Conservation (phyloP, 1,139 yeast genomes). For the Kodamaea arcana region DNA sequence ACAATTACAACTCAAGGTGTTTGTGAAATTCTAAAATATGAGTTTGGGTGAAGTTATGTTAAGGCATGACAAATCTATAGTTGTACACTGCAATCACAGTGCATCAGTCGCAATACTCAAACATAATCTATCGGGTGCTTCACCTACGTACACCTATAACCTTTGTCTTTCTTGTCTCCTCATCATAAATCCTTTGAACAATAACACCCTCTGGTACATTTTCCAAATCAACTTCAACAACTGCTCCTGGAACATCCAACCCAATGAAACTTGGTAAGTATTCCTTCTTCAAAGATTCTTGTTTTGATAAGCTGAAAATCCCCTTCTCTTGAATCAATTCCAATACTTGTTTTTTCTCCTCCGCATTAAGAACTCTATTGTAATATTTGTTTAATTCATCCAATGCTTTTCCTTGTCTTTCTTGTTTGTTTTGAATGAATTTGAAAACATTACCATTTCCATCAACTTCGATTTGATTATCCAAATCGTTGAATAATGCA, state of each 20-base stretch:
- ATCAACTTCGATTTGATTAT: slow-evolving; percentile 27
- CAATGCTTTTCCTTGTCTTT: slow-evolving; percentile 18
- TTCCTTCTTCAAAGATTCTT: slow-evolving; percentile 17
- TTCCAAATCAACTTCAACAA: slow-evolving; percentile 23
- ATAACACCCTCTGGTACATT: slow-evolving; percentile 33
- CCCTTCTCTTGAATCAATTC: slow-evolving; percentile 34
- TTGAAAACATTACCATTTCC: slow-evolving; percentile 23
- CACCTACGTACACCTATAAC: too few relatives aligned
- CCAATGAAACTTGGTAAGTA: slow-evolving; percentile 37
- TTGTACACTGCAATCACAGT: too few relatives aligned
- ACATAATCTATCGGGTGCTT: too few relatives aligned
- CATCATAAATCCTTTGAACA: slow-evolving; percentile 33
- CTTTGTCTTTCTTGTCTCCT: slow-evolving; percentile 21
- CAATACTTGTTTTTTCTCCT: slow-evolving; percentile 23
- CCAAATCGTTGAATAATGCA: slow-evolving; percentile 15
- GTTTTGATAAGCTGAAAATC: slow-evolving; percentile 25
- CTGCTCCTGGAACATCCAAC: slow-evolving; percentile 31
- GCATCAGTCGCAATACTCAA: too few relatives aligned
- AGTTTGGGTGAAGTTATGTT: too few relatives aligned
- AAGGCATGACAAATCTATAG: too few relatives aligned
- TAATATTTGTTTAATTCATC: slow-evolving; percentile 19
- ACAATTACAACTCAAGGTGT: too few relatives aligned
- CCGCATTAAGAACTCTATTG: slow-evolving; percentile 21
- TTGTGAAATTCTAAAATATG: too few relatives aligned
- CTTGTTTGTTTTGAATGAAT: slow-evolving; percentile 17